phyloP scores from a whole-genome alignment of 139 green algal genomes.

The Chlorella ohadii region DNA sequence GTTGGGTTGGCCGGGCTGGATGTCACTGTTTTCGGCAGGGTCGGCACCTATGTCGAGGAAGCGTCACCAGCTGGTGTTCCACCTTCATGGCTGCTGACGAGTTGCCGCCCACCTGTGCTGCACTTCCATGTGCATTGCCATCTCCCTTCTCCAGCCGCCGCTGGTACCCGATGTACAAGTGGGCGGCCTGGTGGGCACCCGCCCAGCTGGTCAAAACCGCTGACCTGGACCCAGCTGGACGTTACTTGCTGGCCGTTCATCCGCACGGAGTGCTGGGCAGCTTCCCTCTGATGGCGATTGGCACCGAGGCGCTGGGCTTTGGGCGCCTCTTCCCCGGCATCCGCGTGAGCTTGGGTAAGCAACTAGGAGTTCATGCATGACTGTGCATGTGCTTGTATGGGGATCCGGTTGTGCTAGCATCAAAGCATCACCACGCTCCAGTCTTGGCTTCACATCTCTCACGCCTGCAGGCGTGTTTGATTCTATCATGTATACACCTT shows the following conservation, averaged over 20 bases:
- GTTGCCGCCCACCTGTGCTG: too few species aligned
- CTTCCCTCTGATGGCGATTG: neutral
- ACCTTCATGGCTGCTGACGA: neutral
- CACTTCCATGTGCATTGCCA: too few species aligned
- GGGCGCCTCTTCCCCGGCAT: constrained; percentile 6
- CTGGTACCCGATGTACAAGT: neutral
- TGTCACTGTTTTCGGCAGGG: too few species aligned
- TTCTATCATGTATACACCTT: neutral
- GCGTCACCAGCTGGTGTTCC: too few species aligned
- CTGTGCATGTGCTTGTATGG: too few species aligned
- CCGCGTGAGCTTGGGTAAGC: constrained; percentile 4
- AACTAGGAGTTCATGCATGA: too few species aligned
- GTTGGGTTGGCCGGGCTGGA: too few species aligned
- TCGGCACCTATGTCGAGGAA: too few species aligned
- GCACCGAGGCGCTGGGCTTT: constrained; percentile 4
- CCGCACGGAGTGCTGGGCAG: neutral
- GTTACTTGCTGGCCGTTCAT: neutral
- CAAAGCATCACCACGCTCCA: too few species aligned
- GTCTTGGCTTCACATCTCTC: too few species aligned
- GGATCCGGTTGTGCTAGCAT: too few species aligned
- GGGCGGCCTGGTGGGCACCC: neutral
- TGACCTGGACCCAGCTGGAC: neutral
- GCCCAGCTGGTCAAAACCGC: neutral
- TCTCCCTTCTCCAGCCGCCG: neutral
- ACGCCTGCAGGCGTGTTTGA: neutral